Conservation (phyloP, 495 filamentous ascomycete genomes). For the Talaromyces thailandensis region DNA sequence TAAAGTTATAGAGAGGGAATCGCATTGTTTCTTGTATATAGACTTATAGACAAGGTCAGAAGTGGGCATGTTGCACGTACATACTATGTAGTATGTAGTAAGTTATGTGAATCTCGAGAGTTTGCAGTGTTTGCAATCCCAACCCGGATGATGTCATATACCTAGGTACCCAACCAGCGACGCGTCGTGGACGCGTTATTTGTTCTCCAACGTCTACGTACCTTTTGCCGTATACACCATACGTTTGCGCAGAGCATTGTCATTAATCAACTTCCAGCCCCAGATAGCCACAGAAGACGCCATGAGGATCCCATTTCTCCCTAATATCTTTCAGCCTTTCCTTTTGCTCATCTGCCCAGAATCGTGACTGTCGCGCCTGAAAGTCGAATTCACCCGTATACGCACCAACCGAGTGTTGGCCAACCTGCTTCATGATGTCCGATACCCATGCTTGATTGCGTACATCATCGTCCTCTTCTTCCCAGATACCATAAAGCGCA, state of each 20-base stretch:
- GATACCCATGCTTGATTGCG: slow-evolving; percentile 31
- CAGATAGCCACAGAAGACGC: slow-evolving; percentile 33
- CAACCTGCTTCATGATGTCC: slow-evolving; percentile 27
- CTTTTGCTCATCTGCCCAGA: slow-evolving; percentile 30
- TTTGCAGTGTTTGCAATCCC: background rate
- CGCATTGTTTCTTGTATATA: background rate
- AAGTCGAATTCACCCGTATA: slow-evolving; percentile 48
- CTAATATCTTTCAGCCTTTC: slow-evolving; percentile 26
- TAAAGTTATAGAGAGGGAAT: background rate
- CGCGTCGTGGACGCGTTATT: background rate
- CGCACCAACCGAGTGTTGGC: slow-evolving; percentile 28
- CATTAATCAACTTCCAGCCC: slow-evolving; percentile 21
- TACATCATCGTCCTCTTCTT: slow-evolving; percentile 31
- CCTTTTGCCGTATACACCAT: background rate
- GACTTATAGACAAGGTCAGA: background rate
- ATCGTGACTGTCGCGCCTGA: slow-evolving; percentile 29
- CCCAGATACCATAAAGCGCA: slow-evolving; percentile 42
- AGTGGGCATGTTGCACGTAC: background rate
- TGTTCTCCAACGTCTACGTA: too few relatives aligned
- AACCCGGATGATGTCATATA: background rate
- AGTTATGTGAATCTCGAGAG: too few relatives aligned
- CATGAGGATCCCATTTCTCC: slow-evolving; percentile 34
- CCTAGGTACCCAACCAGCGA: too few relatives aligned
- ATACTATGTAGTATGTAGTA: too few relatives aligned
- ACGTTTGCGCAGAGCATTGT: background rate